Evolutionary conservation across 306 rosid species (phyloP), one percentile per base, ranked within the genome.

Genomic region (Arachis hypogaea): DNA sequence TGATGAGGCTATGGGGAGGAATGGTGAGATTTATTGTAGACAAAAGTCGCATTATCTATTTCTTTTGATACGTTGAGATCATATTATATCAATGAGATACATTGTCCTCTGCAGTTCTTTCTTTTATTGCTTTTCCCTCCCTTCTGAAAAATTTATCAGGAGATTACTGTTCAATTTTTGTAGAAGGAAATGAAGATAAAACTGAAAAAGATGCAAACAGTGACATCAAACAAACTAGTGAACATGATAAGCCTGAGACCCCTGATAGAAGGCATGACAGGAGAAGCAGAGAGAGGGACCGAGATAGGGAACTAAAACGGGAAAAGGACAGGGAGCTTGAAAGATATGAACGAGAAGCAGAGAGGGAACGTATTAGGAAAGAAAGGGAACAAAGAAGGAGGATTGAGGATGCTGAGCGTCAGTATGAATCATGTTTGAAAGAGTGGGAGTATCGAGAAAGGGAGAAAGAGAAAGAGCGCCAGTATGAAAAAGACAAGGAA

Each of bases 361-460:
- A 92, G 82, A 78, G 99, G 78, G 99, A 95, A 78, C 89, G 99
- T 55, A 71, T 89, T 52, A 87, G 98, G 60, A 95, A 95, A 82
- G 99, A 95, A 72, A 92, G 97, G 83, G 99, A 95, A 75, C 99
- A 92, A 72, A 90, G 86, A 51, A 89, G 99, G 77, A 90, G 85
- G 87, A 30, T 90, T 63, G 99, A 95, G 80, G 99, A 88, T 18
- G 90, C 90, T 66, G 99, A 90, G 73, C 99, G 95, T 60, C 91
- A 87, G 72, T 92, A 83, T 85, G 99, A 90, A 80, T 85, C 87
- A 60, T 81, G 85, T 70, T 87, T 95, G 81, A 95, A 90, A 82
- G 98, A 95, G 45, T 95, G 98, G 99, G 99, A 95, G 80, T 88
- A 95, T 68, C 89, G 98, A 82, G 99, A 95, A 79, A 88, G 93